Conservation (phyloP, 768 basidiomycete genomes). For the Leccinum olivaceopallidum region DNA sequence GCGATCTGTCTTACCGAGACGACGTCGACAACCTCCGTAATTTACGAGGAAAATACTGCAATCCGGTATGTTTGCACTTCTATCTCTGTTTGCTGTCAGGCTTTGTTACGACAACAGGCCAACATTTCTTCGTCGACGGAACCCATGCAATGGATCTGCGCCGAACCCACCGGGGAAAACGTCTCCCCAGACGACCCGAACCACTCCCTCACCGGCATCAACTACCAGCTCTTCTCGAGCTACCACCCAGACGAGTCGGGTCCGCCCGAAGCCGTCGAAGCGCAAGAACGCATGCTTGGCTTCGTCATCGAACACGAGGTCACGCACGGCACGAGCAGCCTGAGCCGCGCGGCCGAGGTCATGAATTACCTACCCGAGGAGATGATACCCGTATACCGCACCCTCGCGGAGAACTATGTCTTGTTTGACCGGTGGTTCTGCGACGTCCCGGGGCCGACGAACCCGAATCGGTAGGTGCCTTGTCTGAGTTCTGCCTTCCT, state of each 20-base stretch:
- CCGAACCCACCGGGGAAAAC: slow-evolving; percentile 16
- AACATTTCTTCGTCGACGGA: slow-evolving; percentile 14
- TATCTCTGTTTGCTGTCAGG: neutral
- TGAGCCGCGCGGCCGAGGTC: slow-evolving; percentile 20
- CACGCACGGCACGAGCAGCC: slow-evolving; percentile 12
- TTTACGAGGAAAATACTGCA: slow-evolving; percentile 21
- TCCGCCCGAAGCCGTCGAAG: neutral
- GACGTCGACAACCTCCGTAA: slow-evolving; percentile 29
- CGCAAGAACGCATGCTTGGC: slow-evolving; percentile 21
- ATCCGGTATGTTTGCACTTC: slow-evolving; percentile 16
- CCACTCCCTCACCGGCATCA: slow-evolving; percentile 25
- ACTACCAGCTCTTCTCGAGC: slow-evolving; percentile 23
- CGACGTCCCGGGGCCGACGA: slow-evolving; percentile 29
- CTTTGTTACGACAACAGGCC: slow-evolving; percentile 3
- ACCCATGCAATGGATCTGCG: slow-evolving; percentile 17
- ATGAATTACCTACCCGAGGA: slow-evolving; percentile 24
- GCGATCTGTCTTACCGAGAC: slow-evolving; percentile 26
- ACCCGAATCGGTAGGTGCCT: slow-evolving; percentile 23
- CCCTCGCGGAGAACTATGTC: slow-evolving; percentile 26
- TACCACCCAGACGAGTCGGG: slow-evolving; percentile 24
- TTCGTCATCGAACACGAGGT: slow-evolving; percentile 24
- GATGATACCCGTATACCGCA: slow-evolving; percentile 25
- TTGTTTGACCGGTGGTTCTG: slow-evolving; percentile 28
- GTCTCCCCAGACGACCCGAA: slow-evolving; percentile 29
- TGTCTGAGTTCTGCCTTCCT: neutral